Base-by-base conservation (phyloP, 371 early-diverging fungal genomes). In the Vairimorpha necatrix region DNA sequence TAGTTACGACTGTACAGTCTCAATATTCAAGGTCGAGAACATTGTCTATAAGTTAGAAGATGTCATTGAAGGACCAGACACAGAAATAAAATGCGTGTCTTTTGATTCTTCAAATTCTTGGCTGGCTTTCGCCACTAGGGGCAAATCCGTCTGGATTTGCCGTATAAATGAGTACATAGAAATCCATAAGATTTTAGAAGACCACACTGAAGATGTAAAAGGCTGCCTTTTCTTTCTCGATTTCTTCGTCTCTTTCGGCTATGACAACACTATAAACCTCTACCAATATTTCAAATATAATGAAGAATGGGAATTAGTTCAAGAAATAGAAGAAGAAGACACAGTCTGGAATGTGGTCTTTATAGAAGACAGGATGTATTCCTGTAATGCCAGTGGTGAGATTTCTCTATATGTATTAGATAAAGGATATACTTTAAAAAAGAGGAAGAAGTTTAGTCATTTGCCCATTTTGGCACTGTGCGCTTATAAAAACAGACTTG, bases 31-130 rank as follows among this genome's bases (percentile, higher is more conserved):
- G 7, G 11, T 42, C 7, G 16, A 42, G 11, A n/a, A n/a, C n/a
- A n/a, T n/a, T n/a, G 42, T 16, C 42, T n/a, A 50, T 4, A n/a
- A n/a, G 67, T 66, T 71, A 38, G 39, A 69, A 13, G 83, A 83
- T 74, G 69, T 61, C 2, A 75, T 83, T 46, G 79, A 81, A 62
- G 83, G 83, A 20, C 83, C 83, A n/a, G 83, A 83, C 20, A 83
- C 83, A 61, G 83, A 83, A 67, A 76, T 83, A 9, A 83, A 83
- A 68, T 24, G 72, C 1, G 24, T 80, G 28, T 56, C 68, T 30
- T 36, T 78, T 30, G 34, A 53, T 56, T 69, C 71, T 22, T 46
- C 46, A 53, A 67, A 67, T 26, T 48, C 32, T 16, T 74, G 48
- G 22, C 61, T 83, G 24, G 72, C 79, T 14, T 56, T 83, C 24